A percentile compares a stretch with the other conserved stretches of the same genome.
Conservation (phyloP, 805 yeast species). For the Starmerella floris region DNA sequence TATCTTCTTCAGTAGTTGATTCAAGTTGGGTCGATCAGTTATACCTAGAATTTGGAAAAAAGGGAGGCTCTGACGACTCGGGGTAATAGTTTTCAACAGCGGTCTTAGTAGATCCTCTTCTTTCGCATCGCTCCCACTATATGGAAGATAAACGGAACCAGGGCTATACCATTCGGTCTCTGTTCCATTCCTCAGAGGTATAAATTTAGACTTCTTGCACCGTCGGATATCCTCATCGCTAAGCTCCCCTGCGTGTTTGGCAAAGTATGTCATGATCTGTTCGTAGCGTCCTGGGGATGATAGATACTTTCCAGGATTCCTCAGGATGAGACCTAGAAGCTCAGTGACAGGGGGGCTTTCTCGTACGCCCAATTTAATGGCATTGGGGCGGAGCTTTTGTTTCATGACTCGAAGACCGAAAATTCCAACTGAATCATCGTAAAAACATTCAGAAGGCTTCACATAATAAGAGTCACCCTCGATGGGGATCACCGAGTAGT, state of each 20-base stretch:
- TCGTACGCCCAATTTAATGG: slow-evolving; percentile 26
- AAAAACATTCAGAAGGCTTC: slow-evolving; percentile 22
- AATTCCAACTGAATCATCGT: slow-evolving; percentile 16
- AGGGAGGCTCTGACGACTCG: slow-evolving; percentile 19
- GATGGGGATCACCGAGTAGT: slow-evolving; percentile 19
- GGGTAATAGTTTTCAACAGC: slow-evolving; percentile 10
- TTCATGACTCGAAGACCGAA: slow-evolving; percentile 26
- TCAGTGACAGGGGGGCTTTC: slow-evolving; percentile 20
- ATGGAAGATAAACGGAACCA: slow-evolving; percentile 19
- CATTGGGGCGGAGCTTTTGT: slow-evolving; percentile 18
- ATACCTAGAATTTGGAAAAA: slow-evolving; percentile 28
- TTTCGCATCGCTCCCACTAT: neutral
- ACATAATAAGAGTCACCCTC: slow-evolving; percentile 1
- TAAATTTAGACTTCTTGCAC: slow-evolving; percentile 19
- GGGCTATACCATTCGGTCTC: slow-evolving; percentile 19
- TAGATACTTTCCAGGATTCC: slow-evolving; percentile 20
- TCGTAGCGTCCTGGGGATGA: slow-evolving; percentile 15
- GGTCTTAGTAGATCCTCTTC: slow-evolving; percentile 10
- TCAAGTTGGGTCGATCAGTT: slow-evolving; percentile 25
- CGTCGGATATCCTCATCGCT: slow-evolving; percentile 13
- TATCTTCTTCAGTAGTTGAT: slow-evolving; percentile 23
- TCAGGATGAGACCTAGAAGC: slow-evolving; percentile 18
- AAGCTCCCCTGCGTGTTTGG: slow-evolving; percentile 21
- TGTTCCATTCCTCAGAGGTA: slow-evolving; percentile 20
- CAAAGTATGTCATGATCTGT: slow-evolving; percentile 24